Base-by-base conservation (phyloP, 495 filamentous ascomycete genomes). In the Trichoderma parareesei region DNA sequence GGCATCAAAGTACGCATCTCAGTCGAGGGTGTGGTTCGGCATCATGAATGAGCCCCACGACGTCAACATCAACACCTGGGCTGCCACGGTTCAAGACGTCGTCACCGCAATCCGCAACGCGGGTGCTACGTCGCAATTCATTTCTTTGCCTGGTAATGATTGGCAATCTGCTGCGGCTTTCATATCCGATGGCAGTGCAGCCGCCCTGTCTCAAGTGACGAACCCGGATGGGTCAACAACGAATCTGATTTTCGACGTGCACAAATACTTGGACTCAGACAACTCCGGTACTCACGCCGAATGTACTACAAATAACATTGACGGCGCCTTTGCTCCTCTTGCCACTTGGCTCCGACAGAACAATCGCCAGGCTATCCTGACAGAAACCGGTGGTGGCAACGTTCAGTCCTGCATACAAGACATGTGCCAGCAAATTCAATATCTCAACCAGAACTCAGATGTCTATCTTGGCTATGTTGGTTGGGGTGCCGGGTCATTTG, bases 261-360 rank as follows among this genome's bases (percentile, higher is more conserved):
- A 74, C 62, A 81, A 85, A 67, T 87, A 87, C 71, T 77, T 84
- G 49, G 84, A 86, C 68, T 73, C 67, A 16, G 84, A 85, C 68
- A 75, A 76, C 71, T 78, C 74, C 13, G 84, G 84, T 44, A 84
- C 82, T 5, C 73, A 80, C 72, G 68, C 77, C 18, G 71, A 77
- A 5, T 86, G 84, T 74, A 71, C 74, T 37, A 81, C 74, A 7
- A 75, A 81, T 66, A 78, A 80, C 66, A 76, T 83, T 64, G 69
- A 70, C 61, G 67, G 49, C 40, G 75, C 76, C 18, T 84, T 85
- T 71, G 64, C 70, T 38, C 74, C 78, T 5, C 74, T 84, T 2
- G 77, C 78, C 0, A 71, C 73, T 14, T 85, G 74, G 73, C 73
- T 85, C 57, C 69, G 78, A 38, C 60, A 69, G 35, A 77, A 82